phyloP scores from a whole-genome alignment of 331 rosid species.

The Quercus phellos region DNA sequence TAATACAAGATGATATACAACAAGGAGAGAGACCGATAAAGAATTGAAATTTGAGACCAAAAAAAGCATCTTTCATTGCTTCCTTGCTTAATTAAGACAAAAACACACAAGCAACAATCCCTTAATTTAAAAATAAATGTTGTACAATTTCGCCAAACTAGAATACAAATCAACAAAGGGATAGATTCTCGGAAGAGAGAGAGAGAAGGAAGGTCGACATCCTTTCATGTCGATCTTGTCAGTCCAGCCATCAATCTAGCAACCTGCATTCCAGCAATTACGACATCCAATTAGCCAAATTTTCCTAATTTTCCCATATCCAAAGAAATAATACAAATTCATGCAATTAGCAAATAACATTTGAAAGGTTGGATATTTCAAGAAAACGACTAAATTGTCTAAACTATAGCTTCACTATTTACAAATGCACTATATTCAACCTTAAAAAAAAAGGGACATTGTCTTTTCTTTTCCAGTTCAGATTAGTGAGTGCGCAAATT shows the following conservation, averaged over 20 bases:
- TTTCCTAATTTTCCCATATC: neutral
- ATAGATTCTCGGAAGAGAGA: neutral
- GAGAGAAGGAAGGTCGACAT: slow-evolving; percentile 40
- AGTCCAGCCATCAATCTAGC: slow-evolving; percentile 25
- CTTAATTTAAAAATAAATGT: slow-evolving; percentile 41
- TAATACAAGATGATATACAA: neutral
- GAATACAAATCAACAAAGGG: slow-evolving; percentile 27
- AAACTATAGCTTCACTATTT: neutral
- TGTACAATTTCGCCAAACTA: slow-evolving; percentile 32
- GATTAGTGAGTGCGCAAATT: neutral
- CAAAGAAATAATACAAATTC: neutral
- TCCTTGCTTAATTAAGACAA: slow-evolving; percentile 25
- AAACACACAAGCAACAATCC: slow-evolving; percentile 34
- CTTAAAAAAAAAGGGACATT: too few species aligned
- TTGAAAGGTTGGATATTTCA: neutral
- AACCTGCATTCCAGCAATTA: slow-evolving; percentile 31
- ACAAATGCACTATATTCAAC: neutral
- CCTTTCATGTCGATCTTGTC: slow-evolving; percentile 51
- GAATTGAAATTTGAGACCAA: slow-evolving; percentile 1
- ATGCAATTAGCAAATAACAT: neutral
- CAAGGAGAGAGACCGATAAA: slow-evolving; percentile 20
- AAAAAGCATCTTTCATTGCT: slow-evolving; percentile 18
- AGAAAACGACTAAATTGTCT: neutral
- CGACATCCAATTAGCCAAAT: slow-evolving; percentile 19
- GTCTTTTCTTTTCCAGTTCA: neutral